Evolutionary conservation across 129 eudicot species (phyloP), one percentile per base, ranked within the genome.

Genomic region (Helianthus annuus): DNA sequence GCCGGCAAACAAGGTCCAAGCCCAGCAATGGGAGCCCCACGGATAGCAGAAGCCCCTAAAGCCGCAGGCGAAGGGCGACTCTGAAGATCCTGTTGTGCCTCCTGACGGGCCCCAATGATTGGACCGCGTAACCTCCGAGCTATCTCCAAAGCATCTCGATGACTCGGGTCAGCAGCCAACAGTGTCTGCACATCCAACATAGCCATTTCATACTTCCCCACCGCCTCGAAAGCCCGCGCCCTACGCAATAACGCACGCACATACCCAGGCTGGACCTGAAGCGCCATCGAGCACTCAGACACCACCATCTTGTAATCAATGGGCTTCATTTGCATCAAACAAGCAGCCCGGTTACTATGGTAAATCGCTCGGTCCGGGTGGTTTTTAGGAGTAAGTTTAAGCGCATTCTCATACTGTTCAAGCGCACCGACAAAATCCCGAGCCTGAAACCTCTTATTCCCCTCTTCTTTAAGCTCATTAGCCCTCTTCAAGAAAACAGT

Each of bases 271-370:
- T 90, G 95, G 55, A 90, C 97, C 77, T 85, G 88, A 68, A 93
- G 90, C 4, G 98, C 98, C 90, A 84, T 36, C 10, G 86, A 79
- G 48, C 98, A 93, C 84, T 93, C 98, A 0, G 86, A 72, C 72
- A 93, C 82, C 56, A 93, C 98, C 64, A 78, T 48, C 17, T 93
- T 90, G 52, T 93, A 90, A 67, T 90, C 92, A 36, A 93, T 82
- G 9, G 98, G 98, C 83, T 84, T 93, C 97, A 93, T 93, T 81
- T 89, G 97, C 98, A 93, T 93, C 86, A 93, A 80, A 79, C 98
- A 93, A 66, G 98, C 97, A 1, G 98, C 98, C 48, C 90, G 48
- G 58, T 93, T 93, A 79, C 98, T 93, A 65, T 93, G 96, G 58
- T 89, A 93, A 6, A 93, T 86, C 3, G 98, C 98, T 29, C 97